Base-by-base conservation (phyloP, 2,329 filamentous ascomycete species). In the Penicillium vulpinum region DNA sequence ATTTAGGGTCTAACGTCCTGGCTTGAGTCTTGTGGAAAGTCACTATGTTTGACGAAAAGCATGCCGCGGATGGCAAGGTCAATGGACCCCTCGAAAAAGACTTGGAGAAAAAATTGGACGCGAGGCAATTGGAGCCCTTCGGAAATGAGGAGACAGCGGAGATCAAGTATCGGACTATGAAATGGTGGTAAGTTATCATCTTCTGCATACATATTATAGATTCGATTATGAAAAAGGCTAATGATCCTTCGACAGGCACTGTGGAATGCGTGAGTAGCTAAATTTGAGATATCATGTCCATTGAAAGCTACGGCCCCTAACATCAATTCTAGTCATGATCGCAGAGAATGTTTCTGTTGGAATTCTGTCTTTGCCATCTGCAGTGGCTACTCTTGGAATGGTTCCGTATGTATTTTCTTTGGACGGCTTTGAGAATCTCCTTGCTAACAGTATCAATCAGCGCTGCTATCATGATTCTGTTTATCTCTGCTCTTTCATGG, bases 311-410 rank as follows among this genome's bases (percentile, higher is more conserved):
- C 26, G 18, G 26, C 16, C 21, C 49, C 56, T 65, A 54, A 65
- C 47, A n/a, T 48, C 26, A n/a, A 24, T 21, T 35, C 18, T 47
- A 75, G 77, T 84, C 54, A 84, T 85, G 80, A 78, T 85, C 28
- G 83, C 83, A 5, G 83, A 85, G 65, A 84, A 81, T 44, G 80
- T 85, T 26, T 84, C 81, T 8, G 75, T 85, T 1, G 83, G 83
- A 21, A 81, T 85, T 40, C 75, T 86, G 9, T 81, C 81, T 11
- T 73, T 86, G 3, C 83, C 83, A 3, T 77, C 79, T 40, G 80
- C 80, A 3, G 75, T 85, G 26, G 80, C 82, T 1, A 74, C 75
- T 2, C 67, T 85, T 38, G 83, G 83, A n/a, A 73, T 86, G 62
- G 75, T 82, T 18, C 81, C 82, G 75, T 77, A 70, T 61, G 75